Base-by-base conservation (phyloP, 2,329 filamentous ascomycete species). In the Teratosphaeria viscida region DNA sequence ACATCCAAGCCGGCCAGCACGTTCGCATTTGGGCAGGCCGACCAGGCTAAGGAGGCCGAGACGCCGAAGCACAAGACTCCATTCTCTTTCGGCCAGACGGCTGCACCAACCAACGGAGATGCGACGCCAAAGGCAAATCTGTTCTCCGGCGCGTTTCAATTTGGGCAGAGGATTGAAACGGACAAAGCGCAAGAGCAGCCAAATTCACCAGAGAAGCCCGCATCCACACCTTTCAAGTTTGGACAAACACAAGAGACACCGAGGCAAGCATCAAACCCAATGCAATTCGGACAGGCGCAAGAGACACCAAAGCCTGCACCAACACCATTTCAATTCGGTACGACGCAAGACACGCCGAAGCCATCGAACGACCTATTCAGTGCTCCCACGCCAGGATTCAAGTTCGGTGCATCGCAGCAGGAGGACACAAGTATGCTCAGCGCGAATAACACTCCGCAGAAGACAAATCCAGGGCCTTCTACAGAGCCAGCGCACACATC, bases 381-480 rank as follows among this genome's bases (percentile, higher is more conserved):
- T 52, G 26, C 43, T 54, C n/a, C 27, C 12, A 29, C 47, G 12
- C 29, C 61, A 61, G 16, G 43, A 6, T 58, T 60, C 56, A 59
- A 53, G 5, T 60, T 58, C 27, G 58, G 59, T 47, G 56, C 60
- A 35, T 43, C 56, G 19, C 58, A 60, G 35, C 63, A 66, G 49
- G 63, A 68, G 39, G 64, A 69, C 56, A 66, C 65, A 26, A 65
- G 64, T 47, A 69, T 67, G 66, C 59, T 60, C n/a, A 70, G 63
- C 14, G 64, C 66, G 6, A 59, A 59, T 37, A 65, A 57, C 34
- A 67, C 63, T 54, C 63, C 66, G 43, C 65, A 66, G 34, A 67
- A 65, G 59, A 57, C 37, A 62, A 23, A 58, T 43, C 52, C 60
- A 12, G 54, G 35, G 27, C 52, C 56, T 34, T 54, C 58, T 37